phyloP scores from a whole-genome alignment of 2,329 filamentous ascomycete genomes.

The Sporothrix brasiliensis region DNA sequence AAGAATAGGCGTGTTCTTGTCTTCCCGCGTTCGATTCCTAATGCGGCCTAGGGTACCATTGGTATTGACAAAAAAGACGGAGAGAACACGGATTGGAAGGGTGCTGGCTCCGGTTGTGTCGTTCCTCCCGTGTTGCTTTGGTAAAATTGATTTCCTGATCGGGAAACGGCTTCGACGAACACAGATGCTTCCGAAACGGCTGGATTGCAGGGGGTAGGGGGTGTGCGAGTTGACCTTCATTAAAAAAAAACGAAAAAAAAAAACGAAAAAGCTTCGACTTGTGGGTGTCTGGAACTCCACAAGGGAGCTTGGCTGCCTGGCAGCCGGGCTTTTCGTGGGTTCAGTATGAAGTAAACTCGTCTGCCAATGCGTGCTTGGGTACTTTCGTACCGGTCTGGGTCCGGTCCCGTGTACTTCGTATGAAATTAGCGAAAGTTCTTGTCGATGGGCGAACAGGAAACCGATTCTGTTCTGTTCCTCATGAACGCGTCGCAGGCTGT shows the following conservation, averaged over 20 bases:
- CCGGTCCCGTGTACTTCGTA: conserved; percentile 1
- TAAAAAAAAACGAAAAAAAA: too few relatives aligned
- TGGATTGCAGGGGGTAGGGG: conserved; percentile 7
- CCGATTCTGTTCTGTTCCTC: background rate
- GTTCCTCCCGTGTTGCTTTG: conserved; percentile 22
- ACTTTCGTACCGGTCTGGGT: conserved; percentile 4
- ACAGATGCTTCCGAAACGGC: conserved; percentile 29
- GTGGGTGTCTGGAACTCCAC: conserved; percentile 1
- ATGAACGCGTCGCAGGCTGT: conserved; percentile 13
- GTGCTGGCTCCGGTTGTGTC: conserved; percentile 7
- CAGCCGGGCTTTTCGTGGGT: background rate
- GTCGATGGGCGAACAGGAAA: background rate
- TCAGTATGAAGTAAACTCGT: background rate
- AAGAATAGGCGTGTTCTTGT: background rate
- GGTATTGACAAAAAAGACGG: conserved; percentile 4
- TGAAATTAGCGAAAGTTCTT: background rate
- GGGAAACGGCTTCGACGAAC: conserved; percentile 26
- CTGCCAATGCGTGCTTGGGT: background rate
- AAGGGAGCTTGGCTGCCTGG: background rate
- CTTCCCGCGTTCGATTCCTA: conserved; percentile 24
- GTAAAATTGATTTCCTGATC: conserved; percentile 29
- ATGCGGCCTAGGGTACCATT: conserved; percentile 15
- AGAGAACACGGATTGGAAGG: conserved; percentile 14
- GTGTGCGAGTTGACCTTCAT: background rate
- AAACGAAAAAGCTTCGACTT: background rate